A percentile compares a stretch with the other conserved stretches of the same genome.
These are phyloP conservation scores for Dioszegia aurantiaca DNA, from an alignment of 768 basidiomycete genomes.

Conservation along the genomic window DNA sequence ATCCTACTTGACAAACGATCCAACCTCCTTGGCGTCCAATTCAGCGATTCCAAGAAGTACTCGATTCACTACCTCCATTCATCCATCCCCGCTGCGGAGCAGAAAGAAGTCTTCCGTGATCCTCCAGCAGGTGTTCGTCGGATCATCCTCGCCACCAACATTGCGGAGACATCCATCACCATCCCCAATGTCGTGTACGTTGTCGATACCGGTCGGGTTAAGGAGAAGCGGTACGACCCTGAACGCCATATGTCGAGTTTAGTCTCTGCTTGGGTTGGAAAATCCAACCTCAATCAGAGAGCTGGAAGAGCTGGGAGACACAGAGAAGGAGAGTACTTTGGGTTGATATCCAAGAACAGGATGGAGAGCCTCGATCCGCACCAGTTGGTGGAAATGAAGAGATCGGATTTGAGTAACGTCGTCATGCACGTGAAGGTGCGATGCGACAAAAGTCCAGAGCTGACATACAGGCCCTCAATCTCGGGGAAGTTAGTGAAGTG, in stretches of 20 bases:
- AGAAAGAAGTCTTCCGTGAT: slow-evolving; percentile 83
- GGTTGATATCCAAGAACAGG: slow-evolving; percentile 67
- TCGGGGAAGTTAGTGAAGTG: slow-evolving; percentile 84
- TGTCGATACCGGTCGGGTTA: slow-evolving; percentile 81
- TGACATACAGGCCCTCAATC: slow-evolving; percentile 63
- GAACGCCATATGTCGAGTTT: slow-evolving; percentile 82
- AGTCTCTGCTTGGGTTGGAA: slow-evolving; percentile 85
- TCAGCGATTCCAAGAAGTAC: slow-evolving; percentile 62
- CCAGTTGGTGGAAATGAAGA: slow-evolving; percentile 92
- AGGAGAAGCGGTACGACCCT: slow-evolving; percentile 86
- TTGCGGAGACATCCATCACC: slow-evolving; percentile 91
- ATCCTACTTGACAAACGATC: slow-evolving; percentile 58
- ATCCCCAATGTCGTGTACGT: slow-evolving; percentile 95
- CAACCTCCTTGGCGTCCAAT: slow-evolving; percentile 60
- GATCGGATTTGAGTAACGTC: slow-evolving; percentile 80
- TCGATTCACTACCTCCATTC: slow-evolving; percentile 83
- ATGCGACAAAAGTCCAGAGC: not conserved
- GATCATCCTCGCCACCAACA: slow-evolving; percentile 89
- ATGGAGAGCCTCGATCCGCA: slow-evolving; percentile 66
- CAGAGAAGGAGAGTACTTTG: slow-evolving; percentile 84
- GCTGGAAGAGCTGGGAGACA: slow-evolving; percentile 91
- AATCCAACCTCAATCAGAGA: slow-evolving; percentile 83
- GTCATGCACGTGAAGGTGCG: slow-evolving; percentile 86
- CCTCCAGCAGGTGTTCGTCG: slow-evolving; percentile 73
- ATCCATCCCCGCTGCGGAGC: slow-evolving; percentile 79